These are phyloP conservation scores for Gastrolobium villosum DNA, from an alignment of 306 rosid species.

Conservation along the genomic window DNA sequence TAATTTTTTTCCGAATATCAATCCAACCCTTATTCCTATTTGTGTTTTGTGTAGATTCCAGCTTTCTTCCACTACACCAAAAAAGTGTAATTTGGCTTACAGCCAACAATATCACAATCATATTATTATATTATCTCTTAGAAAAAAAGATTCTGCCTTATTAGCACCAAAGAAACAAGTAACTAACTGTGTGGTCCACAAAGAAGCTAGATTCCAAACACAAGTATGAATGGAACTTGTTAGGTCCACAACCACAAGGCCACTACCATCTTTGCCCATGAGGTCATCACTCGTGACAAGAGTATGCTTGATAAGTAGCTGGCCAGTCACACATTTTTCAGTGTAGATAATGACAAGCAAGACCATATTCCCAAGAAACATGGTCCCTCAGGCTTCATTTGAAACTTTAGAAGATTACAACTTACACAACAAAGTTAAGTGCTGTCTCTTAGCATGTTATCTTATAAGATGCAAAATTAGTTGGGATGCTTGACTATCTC, in stretches of 20 bases:
- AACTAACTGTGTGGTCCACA: conserved; percentile 48
- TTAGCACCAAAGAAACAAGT: neutral
- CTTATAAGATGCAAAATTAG: neutral
- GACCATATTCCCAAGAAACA: conserved; percentile 5
- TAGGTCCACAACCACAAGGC: conserved; percentile 44
- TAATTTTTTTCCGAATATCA: too few relatives aligned
- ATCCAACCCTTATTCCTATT: neutral
- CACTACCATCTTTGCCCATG: conserved; percentile 20
- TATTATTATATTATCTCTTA: neutral
- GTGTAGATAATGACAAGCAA: too few relatives aligned
- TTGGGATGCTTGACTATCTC: neutral
- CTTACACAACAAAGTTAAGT: conserved; percentile 4
- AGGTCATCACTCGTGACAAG: conserved; percentile 1
- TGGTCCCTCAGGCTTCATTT: neutral
- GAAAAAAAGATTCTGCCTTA: conserved; percentile 32
- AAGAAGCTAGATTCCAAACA: conserved; percentile 40
- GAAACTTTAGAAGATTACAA: neutral
- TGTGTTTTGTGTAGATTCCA: conserved; percentile 43
- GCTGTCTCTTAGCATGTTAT: neutral
- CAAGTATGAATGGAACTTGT: conserved; percentile 40
- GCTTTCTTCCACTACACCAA: conserved; percentile 54
- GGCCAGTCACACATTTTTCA: conserved; percentile 14
- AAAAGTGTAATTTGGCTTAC: conserved; percentile 40
- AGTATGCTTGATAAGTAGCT: neutral
- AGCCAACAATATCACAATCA: conserved; percentile 43